Base-by-base conservation (phyloP, 768 basidiomycete species). In the Scleroderma bovista region DNA sequence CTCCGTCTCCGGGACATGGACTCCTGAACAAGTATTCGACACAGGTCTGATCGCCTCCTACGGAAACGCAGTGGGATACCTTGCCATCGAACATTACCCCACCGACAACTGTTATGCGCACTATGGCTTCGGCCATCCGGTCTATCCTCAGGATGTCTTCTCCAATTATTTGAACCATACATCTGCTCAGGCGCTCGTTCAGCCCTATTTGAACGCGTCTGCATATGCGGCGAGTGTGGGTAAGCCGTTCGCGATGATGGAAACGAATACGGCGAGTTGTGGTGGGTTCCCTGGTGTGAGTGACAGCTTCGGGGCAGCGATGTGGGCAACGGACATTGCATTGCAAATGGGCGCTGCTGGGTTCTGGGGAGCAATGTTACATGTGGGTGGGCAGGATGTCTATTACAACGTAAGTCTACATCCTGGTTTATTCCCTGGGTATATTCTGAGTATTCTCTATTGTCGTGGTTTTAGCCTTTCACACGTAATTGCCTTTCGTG, bases 251-350 rank as follows among this genome's bases (percentile, higher is more conserved):
- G 56, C 77, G 44, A 77, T 81, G 75, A 69, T 79, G 54, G 79
- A 81, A 62, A 78, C 75, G 33, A 77, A 76, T 55, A 72, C 75
- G 8, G 78, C 76, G 1, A 73, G 71, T 42, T 80, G 79, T 60
- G 76, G 76, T 50, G 79, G 78, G n/a, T 78, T 78, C 58, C 62
- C 72, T 15, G 78, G 78, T 4, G 55, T 81, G 48, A 73, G 71
- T 34, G 75, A 79, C 55, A 69, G 68, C 34, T 80, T 79, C 47
- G 75, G 72, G 3, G 72, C 73, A 2, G 69, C 76, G 16, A 65
- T 79, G 22, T 81, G 79, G 78, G 76, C 60, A 29, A 57, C 75
- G 38, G 78, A 80, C 57, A 76, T 71, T 56, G 72, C 72, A 3
- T 52, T 81, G 34, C 72, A 74, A 56, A 70, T 79, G 72, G 78